These are phyloP conservation scores for Tylopilus plumbeoviolaceoides DNA, from an alignment of 768 basidiomycete species.

Conservation along the genomic window DNA sequence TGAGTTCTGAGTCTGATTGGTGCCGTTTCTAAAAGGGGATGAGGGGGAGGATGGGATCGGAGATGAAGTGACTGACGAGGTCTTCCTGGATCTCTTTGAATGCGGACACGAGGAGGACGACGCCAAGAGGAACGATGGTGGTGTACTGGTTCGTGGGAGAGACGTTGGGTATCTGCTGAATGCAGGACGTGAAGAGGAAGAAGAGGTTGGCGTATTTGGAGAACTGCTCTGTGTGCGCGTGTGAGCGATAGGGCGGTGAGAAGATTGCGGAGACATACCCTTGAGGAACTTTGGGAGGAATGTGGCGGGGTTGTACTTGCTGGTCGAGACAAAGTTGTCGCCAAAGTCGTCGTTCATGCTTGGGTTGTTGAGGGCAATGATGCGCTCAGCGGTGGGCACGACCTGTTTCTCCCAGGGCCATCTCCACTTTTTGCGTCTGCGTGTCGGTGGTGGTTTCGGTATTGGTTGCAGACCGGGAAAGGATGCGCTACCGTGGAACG, in stretches of 20 bases:
- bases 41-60: neutral
- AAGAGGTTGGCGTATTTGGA: slow-evolving; percentile 98
- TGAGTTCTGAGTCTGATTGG: slow-evolving; percentile 89
- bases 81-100: slow-evolving; percentile 97
- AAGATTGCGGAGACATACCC: slow-evolving; percentile 48
- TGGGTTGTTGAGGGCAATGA: slow-evolving; percentile 79
- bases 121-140: slow-evolving; percentile 85
- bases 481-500: slow-evolving; percentile 42
- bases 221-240: slow-evolving; percentile 73
- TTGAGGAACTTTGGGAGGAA: slow-evolving; percentile 92
- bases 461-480: slow-evolving; percentile 32
- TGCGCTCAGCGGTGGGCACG: slow-evolving; percentile 65
- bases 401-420: slow-evolving; percentile 83
- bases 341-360: slow-evolving; percentile 60
- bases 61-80: slow-evolving; percentile 37
- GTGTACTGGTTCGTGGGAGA: slow-evolving; percentile 96
- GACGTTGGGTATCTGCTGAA: slow-evolving; percentile 96
- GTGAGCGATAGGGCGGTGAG: slow-evolving; percentile 3
- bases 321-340: slow-evolving; percentile 87
- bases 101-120: slow-evolving; percentile 89
- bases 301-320: slow-evolving; percentile 86
- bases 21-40: slow-evolving; percentile 77
- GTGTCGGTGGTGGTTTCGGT: slow-evolving; percentile 12
- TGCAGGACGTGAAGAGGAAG: slow-evolving; percentile 96
- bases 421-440: slow-evolving; percentile 46